These are phyloP conservation scores for Ustulina deusta DNA, from an alignment of 2,329 filamentous ascomycete species.

Conservation along the genomic window DNA sequence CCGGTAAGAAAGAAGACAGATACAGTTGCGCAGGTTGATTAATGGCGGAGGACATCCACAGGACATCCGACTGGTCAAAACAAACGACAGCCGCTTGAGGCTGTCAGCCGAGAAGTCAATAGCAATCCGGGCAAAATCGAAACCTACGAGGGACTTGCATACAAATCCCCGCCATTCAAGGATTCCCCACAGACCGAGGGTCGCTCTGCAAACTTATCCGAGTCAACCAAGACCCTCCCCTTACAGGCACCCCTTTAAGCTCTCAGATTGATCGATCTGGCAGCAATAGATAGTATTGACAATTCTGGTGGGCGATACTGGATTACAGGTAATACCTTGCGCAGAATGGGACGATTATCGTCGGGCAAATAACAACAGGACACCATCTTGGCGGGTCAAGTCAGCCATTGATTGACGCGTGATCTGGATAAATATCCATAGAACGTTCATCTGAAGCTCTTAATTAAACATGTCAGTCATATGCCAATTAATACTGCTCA, in stretches of 20 bases:
- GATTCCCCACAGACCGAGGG: constrained; percentile 26
- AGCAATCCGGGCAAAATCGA: constrained; percentile 38
- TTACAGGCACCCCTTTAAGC: constrained; percentile 23
- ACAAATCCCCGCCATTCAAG: constrained; percentile 15
- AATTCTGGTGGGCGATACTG: background rate
- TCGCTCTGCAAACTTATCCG: background rate
- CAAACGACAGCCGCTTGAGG: constrained; percentile 49
- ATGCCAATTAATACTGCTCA: constrained; percentile 44
- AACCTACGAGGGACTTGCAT: constrained; percentile 22
- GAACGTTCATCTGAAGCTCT: constrained; percentile 36
- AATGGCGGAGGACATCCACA: constrained; percentile 40
- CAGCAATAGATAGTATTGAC: background rate
- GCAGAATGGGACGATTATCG: constrained; percentile 26
- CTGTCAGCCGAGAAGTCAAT: constrained; percentile 39
- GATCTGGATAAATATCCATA: constrained; percentile 48
- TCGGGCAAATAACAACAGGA: constrained; percentile 27
- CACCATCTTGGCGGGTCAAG: constrained; percentile 36
- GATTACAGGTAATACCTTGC: constrained; percentile 16
- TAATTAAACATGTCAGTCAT: constrained; percentile 40
- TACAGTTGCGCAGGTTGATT: constrained; percentile 43
- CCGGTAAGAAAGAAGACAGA: constrained; percentile 39
- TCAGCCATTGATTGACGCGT: constrained; percentile 41
- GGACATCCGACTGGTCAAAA: constrained; percentile 48
- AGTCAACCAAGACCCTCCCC: constrained; percentile 28
- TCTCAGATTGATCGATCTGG: constrained; percentile 26